Base-by-base conservation (phyloP, 768 basidiomycete species). In the Cubamyces lactineus region DNA sequence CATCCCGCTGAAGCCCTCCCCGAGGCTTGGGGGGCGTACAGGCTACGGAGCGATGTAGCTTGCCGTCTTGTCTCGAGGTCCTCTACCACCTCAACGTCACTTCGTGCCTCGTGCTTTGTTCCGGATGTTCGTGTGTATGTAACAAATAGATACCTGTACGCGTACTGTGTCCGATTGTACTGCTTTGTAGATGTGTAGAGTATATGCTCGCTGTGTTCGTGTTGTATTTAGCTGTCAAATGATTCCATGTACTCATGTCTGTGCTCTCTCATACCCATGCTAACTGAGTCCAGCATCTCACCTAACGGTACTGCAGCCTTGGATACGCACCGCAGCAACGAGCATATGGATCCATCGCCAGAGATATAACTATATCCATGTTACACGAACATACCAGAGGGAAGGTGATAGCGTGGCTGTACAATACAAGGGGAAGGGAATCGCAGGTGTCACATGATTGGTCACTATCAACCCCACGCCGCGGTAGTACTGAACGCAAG, bases 401-500 rank as follows among this genome's bases (percentile, higher is more conserved):
- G 45, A 41, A 47, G n/a, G 38, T 17, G 46, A 30, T 50, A 40
- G 39, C 23, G 39, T 26, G 38, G 39, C 45, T 46, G 16, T 59
- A 59, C 8, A 38, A 30, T 59, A 59, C 43, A 53, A 42, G 43
- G 4, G 15, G 40, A 46, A 26, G 40, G 21, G 19, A 40, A 39
- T 30, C 23, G 24, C 13, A 42, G 41, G 38, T 3, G 34, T 50
- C 34, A 13, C 39, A 23, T n/a, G 45, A 45, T 28, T 3, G 28
- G 47, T 9, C 11, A 49, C 24, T 11, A 19, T 71, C 48, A 85
- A 67, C 82, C 84, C 84, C 84, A 86, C 0, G 84, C 84, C 53
- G 82, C 82, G 0, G 82, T 85, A n/a, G 84, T 83, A 72, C 84
- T 85, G 66, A 50, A 46, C 23, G 21, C 17, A 40, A 26, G 21